Evolutionary conservation across 345 rosid genomes (phyloP).

Genomic region (Salix dunnii): DNA sequence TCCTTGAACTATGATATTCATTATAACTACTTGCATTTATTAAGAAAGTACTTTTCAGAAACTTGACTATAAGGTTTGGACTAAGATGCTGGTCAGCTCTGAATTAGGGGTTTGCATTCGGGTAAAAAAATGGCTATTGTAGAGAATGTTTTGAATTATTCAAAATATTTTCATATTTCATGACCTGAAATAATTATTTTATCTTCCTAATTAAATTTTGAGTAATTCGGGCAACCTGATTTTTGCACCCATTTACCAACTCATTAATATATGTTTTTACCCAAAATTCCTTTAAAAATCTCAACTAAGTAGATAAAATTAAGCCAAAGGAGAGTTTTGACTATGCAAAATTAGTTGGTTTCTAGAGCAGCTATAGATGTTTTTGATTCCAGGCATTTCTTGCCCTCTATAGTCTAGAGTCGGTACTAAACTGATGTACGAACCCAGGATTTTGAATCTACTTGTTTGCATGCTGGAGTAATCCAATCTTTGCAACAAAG

Average conservation of each 20-base stretch:
- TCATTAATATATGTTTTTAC: no score
- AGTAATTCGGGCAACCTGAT: no score
- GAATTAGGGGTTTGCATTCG: neutral
- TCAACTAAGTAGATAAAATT: no score
- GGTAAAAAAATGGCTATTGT: no score
- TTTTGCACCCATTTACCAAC: no score
- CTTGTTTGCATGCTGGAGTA: neutral
- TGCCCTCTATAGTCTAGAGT: neutral
- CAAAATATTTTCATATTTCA: no score
- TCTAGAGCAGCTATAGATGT: neutral
- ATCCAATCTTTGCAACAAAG: no score
- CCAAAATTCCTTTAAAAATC: no score
- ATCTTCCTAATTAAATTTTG: no score
- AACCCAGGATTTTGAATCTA: neutral
- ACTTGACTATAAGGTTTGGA: neutral
- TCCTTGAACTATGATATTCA: neutral
- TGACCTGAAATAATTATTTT: no score
- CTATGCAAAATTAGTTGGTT: neutral
- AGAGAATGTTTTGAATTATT: no score
- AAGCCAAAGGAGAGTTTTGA: no score
- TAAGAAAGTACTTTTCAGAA: neutral
- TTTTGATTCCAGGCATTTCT: neutral
- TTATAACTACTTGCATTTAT: neutral
- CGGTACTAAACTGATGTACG: neutral
- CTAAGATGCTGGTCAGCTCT: neutral